A percentile compares a stretch with the other conserved stretches of the same genome.
Evolutionary conservation across 2,329 filamentous ascomycete species (phyloP).

Genomic region (Stromatinia cepivora): DNA sequence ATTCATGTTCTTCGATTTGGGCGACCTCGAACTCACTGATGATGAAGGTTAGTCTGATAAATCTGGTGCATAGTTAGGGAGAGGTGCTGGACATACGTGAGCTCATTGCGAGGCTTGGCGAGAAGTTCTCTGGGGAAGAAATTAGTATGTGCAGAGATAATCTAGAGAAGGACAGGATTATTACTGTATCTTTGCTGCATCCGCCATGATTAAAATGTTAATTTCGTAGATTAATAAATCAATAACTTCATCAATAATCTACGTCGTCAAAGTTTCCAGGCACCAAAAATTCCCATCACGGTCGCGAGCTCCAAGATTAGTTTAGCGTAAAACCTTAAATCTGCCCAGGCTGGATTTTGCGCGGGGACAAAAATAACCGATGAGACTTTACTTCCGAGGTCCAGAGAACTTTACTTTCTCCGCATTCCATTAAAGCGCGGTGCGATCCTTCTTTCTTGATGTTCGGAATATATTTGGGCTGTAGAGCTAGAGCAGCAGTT

Average conservation of each 20-base stretch:
- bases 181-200: slow-evolving; percentile 71
- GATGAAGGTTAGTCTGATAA: slow-evolving; percentile 32
- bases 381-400: slow-evolving; percentile 20
- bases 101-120: slow-evolving; percentile 82
- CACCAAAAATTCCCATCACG: slow-evolving; percentile 32
- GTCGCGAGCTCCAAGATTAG: slow-evolving; percentile 26
- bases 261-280: slow-evolving; percentile 27
- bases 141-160: slow-evolving; percentile 28
- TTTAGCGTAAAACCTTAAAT: slow-evolving; percentile 32
- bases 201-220: slow-evolving; percentile 54
- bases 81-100: slow-evolving; percentile 67
- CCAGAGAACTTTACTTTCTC: slow-evolving; percentile 25
- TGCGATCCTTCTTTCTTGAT: slow-evolving; percentile 47
- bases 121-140: slow-evolving; percentile 70
- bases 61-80: slow-evolving; percentile 27
- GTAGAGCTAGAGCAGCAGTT: slow-evolving; percentile 55
- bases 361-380: slow-evolving; percentile 26
- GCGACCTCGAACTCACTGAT: slow-evolving; percentile 90
- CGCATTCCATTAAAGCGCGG: slow-evolving; percentile 26
- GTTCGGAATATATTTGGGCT: slow-evolving; percentile 56
- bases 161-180: slow-evolving; percentile 14
- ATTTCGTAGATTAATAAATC: slow-evolving; percentile 29
- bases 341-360: slow-evolving; percentile 20
- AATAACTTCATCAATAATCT: slow-evolving; percentile 12
- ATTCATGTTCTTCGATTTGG: slow-evolving; percentile 75